Evolutionary conservation across 2,329 filamentous ascomycete species (phyloP).

Genomic region (Penicillium digitatum): DNA sequence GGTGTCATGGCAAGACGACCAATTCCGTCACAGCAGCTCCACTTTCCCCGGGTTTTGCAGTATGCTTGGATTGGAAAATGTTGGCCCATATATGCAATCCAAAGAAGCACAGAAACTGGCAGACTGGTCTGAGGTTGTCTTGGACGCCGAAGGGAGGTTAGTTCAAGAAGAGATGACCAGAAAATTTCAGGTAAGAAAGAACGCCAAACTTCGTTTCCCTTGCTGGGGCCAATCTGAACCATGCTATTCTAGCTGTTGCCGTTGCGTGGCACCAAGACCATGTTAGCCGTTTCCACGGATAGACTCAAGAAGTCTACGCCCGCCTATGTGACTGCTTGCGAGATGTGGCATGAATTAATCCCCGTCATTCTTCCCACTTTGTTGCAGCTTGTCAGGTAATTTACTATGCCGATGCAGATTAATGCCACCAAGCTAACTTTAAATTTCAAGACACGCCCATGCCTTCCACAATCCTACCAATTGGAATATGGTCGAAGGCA

Average conservation of each 20-base stretch:
- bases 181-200: slow-evolving; percentile 58
- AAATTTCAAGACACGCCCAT: slow-evolving; percentile 66
- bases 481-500: slow-evolving; percentile 75
- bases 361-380: slow-evolving; percentile 79
- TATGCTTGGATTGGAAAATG: slow-evolving; percentile 72
- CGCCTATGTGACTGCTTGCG: slow-evolving; percentile 70
- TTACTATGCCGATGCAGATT: background rate
- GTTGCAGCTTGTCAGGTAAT: slow-evolving; percentile 71
- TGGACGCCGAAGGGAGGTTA: slow-evolving; percentile 74
- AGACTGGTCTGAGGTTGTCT: slow-evolving; percentile 75
- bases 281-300: slow-evolving; percentile 89
- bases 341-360: slow-evolving; percentile 81
- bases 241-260: slow-evolving; percentile 59
- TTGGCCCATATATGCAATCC: slow-evolving; percentile 72
- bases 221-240: slow-evolving; percentile 4
- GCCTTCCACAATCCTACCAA: slow-evolving; percentile 82
- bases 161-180: slow-evolving; percentile 76
- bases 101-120: slow-evolving; percentile 69
- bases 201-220: background rate
- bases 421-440: slow-evolving; percentile 11
- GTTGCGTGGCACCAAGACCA: slow-evolving; percentile 80
- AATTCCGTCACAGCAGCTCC: slow-evolving; percentile 64
- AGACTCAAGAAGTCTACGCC: slow-evolving; percentile 71
- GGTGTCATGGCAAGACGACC: slow-evolving; percentile 70
- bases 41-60: slow-evolving; percentile 76